Percentiles rank a stretch among this genome's conserved stretches.
These are phyloP conservation scores for Fusarium armeniacum DNA, from an alignment of 2,329 filamentous ascomycete genomes.

Conservation along the genomic window DNA sequence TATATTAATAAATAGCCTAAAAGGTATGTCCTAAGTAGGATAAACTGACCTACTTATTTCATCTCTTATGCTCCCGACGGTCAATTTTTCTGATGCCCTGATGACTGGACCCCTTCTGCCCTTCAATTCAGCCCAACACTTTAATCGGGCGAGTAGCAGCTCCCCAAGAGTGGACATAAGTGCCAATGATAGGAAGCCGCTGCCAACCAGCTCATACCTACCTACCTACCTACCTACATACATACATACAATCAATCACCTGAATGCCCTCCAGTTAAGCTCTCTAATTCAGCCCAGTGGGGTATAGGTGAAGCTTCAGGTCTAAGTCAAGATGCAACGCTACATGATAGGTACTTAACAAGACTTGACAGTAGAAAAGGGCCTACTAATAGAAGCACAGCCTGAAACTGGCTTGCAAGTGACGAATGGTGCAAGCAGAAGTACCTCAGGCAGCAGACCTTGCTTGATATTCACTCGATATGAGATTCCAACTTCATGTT, in stretches of 20 bases:
- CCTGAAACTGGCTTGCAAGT: conserved; percentile 1
- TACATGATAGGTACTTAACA: background rate
- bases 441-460: conserved; percentile 4
- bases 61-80: no score
- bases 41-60: no score
- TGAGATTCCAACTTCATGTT: background rate
- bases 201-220: background rate
- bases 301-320: background rate
- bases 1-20: no score
- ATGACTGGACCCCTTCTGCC: background rate
- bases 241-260: background rate
- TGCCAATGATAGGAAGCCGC: background rate
- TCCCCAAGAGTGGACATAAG: background rate
- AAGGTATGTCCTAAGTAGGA: no score
- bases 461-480: background rate
- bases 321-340: background rate
- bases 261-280: background rate
- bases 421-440: background rate
- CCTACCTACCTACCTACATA: background rate
- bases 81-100: no score
- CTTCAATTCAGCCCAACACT: background rate
- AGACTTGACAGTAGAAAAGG: background rate
- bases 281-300: conserved; percentile 7
- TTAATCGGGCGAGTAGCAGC: conserved; percentile 8
- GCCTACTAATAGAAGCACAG: background rate